phyloP scores from a whole-genome alignment of 192 early-diverging fungal species.

The Powellomyces hirtus region DNA sequence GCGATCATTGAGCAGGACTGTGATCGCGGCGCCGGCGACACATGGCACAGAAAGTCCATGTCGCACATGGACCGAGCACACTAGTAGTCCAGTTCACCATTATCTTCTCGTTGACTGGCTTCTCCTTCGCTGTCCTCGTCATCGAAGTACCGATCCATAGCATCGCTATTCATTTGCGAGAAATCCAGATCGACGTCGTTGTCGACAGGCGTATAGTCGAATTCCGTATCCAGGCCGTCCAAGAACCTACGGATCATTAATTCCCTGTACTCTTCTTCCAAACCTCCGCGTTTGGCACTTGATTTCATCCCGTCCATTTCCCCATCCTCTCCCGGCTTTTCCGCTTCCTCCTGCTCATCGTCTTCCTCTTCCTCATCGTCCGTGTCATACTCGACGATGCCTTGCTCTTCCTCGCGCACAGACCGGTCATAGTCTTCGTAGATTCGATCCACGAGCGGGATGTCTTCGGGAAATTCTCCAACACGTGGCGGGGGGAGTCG shows the following conservation, averaged over 20 bases:
- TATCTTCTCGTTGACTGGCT: no score
- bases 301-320: background rate
- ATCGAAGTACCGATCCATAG: no score
- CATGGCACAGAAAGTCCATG: no score
- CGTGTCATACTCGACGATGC: background rate
- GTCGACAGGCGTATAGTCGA: background rate
- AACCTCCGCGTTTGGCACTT: background rate
- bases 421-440: background rate
- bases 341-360: background rate
- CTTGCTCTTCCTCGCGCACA: background rate
- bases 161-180: conserved; percentile 73
- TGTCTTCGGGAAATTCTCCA: background rate
- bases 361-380: background rate
- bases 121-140: no score
- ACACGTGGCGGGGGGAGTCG: no score
- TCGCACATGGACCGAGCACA: no score
- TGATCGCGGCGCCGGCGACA: no score
- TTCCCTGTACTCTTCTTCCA: background rate
- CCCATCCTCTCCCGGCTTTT: background rate
- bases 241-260: background rate
- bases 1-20: no score
- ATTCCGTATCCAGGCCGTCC: background rate
- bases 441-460: background rate
- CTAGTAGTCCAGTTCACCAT: no score
- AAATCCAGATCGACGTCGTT: background rate